Percentiles rank a stretch among this genome's conserved stretches.
phyloP scores from a whole-genome alignment of 2,329 filamentous ascomycete genomes.

The Lachnellula cervina region DNA sequence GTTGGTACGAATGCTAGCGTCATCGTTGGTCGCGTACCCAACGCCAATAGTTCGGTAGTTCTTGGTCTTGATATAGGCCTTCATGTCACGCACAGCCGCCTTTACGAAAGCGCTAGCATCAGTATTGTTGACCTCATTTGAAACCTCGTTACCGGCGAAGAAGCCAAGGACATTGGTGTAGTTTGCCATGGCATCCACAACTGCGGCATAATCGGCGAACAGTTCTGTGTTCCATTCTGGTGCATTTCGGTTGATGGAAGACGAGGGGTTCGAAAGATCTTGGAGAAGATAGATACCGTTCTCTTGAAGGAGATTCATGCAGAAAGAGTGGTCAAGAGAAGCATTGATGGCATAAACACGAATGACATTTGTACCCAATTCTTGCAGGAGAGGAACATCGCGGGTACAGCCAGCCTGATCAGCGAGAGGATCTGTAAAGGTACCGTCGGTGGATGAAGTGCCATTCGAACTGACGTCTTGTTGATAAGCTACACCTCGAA shows the following conservation, averaged over 20 bases:
- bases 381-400: slow-evolving; percentile 74
- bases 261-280: slow-evolving; percentile 75
- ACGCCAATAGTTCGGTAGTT: slow-evolving; percentile 77
- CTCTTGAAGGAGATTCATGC: slow-evolving; percentile 77
- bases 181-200: slow-evolving; percentile 74
- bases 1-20: slow-evolving; percentile 72
- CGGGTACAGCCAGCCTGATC: slow-evolving; percentile 68
- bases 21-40: slow-evolving; percentile 94
- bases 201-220: slow-evolving; percentile 74
- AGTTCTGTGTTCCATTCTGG: slow-evolving; percentile 76
- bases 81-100: slow-evolving; percentile 93
- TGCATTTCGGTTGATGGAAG: slow-evolving; percentile 79
- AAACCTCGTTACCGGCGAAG: slow-evolving; percentile 98
- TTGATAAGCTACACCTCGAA: slow-evolving; percentile 95
- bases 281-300: slow-evolving; percentile 94
- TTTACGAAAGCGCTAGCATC: slow-evolving; percentile 90
- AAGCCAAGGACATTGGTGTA: slow-evolving; percentile 94
- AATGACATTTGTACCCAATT: slow-evolving; percentile 85
- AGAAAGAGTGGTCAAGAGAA: slow-evolving; percentile 67
- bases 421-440: slow-evolving; percentile 79
- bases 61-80: slow-evolving; percentile 83
- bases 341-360: slow-evolving; percentile 94
- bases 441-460: slow-evolving; percentile 40
- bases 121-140: slow-evolving; percentile 85
- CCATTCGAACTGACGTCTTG: slow-evolving; percentile 62